A percentile compares a stretch with the other conserved stretches of the same genome.
These are phyloP conservation scores for Comarum palustre DNA, from an alignment of 306 rosid genomes.

Conservation along the genomic window DNA sequence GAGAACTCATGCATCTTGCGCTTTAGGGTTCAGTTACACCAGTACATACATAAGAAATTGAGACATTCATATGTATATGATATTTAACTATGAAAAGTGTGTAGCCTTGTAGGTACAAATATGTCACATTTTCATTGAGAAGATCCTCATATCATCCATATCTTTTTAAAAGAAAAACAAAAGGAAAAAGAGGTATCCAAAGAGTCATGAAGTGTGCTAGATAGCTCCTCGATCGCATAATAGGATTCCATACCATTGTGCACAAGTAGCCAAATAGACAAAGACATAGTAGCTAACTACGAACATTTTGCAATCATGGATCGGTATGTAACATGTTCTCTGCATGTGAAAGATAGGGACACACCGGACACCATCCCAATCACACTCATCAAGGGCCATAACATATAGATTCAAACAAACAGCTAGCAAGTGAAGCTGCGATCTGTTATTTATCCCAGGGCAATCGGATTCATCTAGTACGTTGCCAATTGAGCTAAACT, in stretches of 20 bases:
- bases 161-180: not conserved
- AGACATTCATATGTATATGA: not conserved
- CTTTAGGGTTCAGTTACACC: not conserved
- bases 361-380: not conserved
- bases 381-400: not conserved
- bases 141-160: not conserved
- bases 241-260: not conserved
- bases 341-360: slow-evolving; percentile 14
- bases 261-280: slow-evolving; percentile 2
- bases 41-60: too few relatives aligned
- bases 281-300: slow-evolving; percentile 12
- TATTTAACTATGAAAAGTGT: too few relatives aligned
- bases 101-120: too few relatives aligned
- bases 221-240: not conserved
- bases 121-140: not conserved
- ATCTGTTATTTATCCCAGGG: not conserved
- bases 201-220: not conserved
- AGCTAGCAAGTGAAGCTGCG: not conserved
- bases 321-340: not conserved
- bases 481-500: not conserved
- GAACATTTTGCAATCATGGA: slow-evolving; percentile 5
- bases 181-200: not conserved
- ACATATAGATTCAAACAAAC: not conserved
- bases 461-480: not conserved
- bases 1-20: not conserved